Percentiles rank a stretch among this genome's conserved stretches.
Evolutionary conservation across 163 green algal genomes (phyloP).

Genomic region (Scenedesmus sp.): DNA sequence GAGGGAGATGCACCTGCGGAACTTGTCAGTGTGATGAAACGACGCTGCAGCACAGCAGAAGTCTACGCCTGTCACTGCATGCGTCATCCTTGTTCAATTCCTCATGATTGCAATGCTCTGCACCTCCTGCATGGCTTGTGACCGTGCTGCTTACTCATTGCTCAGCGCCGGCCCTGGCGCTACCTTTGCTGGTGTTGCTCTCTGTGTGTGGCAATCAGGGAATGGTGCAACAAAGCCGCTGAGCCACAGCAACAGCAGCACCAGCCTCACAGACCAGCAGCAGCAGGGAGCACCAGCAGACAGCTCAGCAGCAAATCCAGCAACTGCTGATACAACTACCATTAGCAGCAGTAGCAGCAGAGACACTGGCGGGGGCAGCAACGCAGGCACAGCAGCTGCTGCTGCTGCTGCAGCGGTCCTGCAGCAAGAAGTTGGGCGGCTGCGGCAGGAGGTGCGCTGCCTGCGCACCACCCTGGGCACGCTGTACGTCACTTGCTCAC

Average conservation of each 20-base stretch:
- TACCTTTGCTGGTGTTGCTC: not conserved
- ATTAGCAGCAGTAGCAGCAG: not conserved
- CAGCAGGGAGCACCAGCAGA: not conserved
- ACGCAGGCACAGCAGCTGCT: not conserved
- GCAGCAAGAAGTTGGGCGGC: not conserved
- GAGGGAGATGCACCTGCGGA: too few relatives aligned
- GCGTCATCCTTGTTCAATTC: too few relatives aligned
- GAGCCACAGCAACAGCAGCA: not conserved
- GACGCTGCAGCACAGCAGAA: too few relatives aligned
- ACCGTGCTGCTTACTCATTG: not conserved
- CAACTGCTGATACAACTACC: not conserved
- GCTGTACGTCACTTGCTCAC: conserved; percentile 3
- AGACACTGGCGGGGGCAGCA: not conserved
- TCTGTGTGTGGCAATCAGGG: not conserved
- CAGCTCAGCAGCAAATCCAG: not conserved
- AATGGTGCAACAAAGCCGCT: not conserved
- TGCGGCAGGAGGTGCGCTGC: conserved; percentile 23
- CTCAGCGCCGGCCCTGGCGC: not conserved
- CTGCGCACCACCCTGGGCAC: not conserved
- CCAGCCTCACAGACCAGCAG: not conserved
- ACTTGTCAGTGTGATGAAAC: too few relatives aligned
- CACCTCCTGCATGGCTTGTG: too few relatives aligned
- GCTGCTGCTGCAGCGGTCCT: conserved; percentile 5
- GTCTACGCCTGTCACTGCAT: too few relatives aligned
- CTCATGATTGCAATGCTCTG: too few relatives aligned